These are phyloP conservation scores for Nymphaea colorata DNA, from an alignment of 164 flowering plant genomes.

Conservation along the genomic window DNA sequence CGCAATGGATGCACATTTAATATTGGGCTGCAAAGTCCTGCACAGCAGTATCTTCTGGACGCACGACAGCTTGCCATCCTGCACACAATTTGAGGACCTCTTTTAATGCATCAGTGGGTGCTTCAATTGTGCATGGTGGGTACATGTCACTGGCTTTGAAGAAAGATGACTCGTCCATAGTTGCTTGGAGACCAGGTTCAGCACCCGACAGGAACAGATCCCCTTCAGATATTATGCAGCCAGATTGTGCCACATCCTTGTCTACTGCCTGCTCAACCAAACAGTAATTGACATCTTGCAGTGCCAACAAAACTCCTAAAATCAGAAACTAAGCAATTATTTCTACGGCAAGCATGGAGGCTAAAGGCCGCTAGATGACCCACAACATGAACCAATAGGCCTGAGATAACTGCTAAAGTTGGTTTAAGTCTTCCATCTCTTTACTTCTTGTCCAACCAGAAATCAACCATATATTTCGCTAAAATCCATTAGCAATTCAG, in stretches of 20 bases:
- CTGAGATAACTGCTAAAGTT: not conserved
- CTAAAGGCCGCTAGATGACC: too few relatives aligned
- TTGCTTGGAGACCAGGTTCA: conserved; percentile 9
- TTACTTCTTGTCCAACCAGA: not conserved
- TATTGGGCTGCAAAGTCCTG: not conserved
- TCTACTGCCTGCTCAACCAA: conserved; percentile 17
- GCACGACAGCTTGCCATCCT: conserved; percentile 29
- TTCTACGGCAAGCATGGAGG: too few relatives aligned
- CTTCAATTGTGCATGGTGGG: conserved; percentile 25
- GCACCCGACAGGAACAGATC: conserved; percentile 27
- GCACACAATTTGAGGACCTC: conserved; percentile 17
- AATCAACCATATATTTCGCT: not conserved
- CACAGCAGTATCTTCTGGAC: conserved; percentile 10
- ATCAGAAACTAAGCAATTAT: not conserved
- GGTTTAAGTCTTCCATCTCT: not conserved
- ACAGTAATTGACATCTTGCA: not conserved
- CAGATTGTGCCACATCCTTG: conserved; percentile 18
- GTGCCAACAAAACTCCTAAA: not conserved
- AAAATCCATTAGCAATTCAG: not conserved
- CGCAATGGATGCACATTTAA: too few relatives aligned
- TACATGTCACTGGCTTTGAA: conserved; percentile 20
- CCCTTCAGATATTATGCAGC: conserved; percentile 28
- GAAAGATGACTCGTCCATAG: conserved; percentile 14
- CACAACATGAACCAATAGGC: too few relatives aligned
- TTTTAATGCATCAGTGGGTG: conserved; percentile 22